These are phyloP conservation scores for Aspergillus ruber DNA, from an alignment of 2,329 filamentous ascomycete genomes.

Conservation along the genomic window DNA sequence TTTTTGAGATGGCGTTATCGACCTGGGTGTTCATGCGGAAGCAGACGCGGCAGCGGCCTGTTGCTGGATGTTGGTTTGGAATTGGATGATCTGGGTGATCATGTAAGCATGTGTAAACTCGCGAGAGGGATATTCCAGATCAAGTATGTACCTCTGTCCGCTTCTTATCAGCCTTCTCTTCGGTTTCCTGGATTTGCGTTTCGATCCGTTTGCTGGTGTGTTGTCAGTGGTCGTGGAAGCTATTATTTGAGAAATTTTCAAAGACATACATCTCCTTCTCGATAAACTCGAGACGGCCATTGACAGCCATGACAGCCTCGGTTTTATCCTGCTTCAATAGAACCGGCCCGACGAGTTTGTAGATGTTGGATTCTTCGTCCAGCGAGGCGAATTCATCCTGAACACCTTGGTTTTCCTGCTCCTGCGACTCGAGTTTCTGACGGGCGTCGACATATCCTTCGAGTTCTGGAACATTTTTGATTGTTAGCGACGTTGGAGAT, in stretches of 20 bases:
- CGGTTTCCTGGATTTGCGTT: constrained; percentile 56
- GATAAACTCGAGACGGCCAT: constrained; percentile 86
- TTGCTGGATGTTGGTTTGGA: constrained; percentile 33
- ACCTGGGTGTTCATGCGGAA: constrained; percentile 20
- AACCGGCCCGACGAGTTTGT: constrained; percentile 90
- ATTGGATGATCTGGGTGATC: constrained; percentile 29
- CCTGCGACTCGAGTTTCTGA: constrained; percentile 86
- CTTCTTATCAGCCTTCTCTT: constrained; percentile 59
- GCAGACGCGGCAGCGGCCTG: constrained; percentile 24
- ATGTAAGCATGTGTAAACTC: constrained; percentile 9
- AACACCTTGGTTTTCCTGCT: constrained; percentile 85
- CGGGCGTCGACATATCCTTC: constrained; percentile 68
- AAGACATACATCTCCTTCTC: constrained; percentile 88
- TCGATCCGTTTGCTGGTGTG: constrained; percentile 57
- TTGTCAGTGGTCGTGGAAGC: no score
- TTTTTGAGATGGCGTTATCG: no score
- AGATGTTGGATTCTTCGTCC: constrained; percentile 78
- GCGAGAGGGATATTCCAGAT: not conserved
- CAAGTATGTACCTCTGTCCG: constrained; percentile 53
- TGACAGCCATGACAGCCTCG: constrained; percentile 85
- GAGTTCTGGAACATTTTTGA: constrained; percentile 57
- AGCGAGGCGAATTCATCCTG: constrained; percentile 82
- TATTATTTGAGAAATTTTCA: no score
- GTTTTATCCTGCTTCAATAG: constrained; percentile 88
- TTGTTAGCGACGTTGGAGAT: constrained; percentile 2